A percentile compares a stretch with the other conserved stretches of the same genome.
phyloP scores from a whole-genome alignment of 805 yeast species.

The Pichia nanzhaoensis region DNA sequence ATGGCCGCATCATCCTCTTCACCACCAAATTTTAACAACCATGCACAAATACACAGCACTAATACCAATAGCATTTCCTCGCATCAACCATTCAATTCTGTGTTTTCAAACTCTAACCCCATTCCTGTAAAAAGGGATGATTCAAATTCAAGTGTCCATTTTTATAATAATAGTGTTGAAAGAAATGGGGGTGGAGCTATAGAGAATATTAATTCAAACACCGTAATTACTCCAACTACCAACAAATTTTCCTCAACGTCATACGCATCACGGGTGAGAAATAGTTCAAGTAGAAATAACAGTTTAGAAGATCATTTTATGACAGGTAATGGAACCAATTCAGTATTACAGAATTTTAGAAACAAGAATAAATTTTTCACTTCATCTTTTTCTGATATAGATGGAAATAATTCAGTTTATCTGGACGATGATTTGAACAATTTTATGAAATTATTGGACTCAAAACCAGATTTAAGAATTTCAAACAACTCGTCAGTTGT shows the following conservation, averaged over 20 bases:
- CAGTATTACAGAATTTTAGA: conserved; percentile 22
- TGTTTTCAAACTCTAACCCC: conserved; percentile 24
- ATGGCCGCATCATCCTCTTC: conserved; percentile 36
- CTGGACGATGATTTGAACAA: conserved; percentile 30
- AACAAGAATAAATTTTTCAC: conserved; percentile 20
- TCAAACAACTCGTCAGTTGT: conserved; percentile 20
- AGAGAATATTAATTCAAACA: not conserved
- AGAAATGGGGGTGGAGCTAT: not conserved
- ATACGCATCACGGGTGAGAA: conserved; percentile 50
- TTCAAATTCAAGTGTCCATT: conserved; percentile 33
- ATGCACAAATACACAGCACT: not conserved
- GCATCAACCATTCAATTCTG: conserved; percentile 7
- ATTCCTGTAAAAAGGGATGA: conserved; percentile 38
- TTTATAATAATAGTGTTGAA: conserved; percentile 7
- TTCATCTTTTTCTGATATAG: conserved; percentile 21
- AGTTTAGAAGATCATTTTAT: conserved; percentile 26
- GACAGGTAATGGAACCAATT: conserved; percentile 14
- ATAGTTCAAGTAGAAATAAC: conserved; percentile 21
- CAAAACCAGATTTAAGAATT: conserved; percentile 32
- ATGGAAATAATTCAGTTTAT: conserved; percentile 23
- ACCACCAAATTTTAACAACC: conserved; percentile 17
- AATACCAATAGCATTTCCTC: conserved; percentile 2
- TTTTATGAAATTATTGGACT: conserved; percentile 31
- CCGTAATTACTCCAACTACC: conserved; percentile 27
- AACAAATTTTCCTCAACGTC: conserved; percentile 62